Percentiles rank a stretch among this genome's conserved stretches.
Conservation (phyloP, 208 protist species). For the Borovskyia barvae region DNA sequence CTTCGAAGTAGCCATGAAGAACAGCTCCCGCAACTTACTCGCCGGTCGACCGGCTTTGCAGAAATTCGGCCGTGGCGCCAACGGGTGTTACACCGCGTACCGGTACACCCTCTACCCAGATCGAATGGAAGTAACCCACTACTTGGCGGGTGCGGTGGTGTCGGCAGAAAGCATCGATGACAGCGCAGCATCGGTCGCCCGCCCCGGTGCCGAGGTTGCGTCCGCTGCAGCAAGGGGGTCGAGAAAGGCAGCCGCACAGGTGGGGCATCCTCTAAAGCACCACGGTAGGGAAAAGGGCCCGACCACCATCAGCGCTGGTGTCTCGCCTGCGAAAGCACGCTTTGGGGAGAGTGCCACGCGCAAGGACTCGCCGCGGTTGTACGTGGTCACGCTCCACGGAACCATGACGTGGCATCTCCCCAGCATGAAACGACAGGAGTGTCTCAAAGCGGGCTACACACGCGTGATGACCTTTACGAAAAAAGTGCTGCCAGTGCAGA, state of each 20-base stretch:
- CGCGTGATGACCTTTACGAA: conserved; percentile 59
- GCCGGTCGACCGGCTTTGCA: conserved; percentile 62
- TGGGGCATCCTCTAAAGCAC: no score
- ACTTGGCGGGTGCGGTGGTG: conserved; percentile 54
- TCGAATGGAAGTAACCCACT: conserved; percentile 53
- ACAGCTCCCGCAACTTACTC: conserved; percentile 67
- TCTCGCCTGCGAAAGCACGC: neutral
- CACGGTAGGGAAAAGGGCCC: no score
- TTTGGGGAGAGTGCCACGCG: conserved; percentile 6
- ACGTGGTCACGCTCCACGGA: conserved; percentile 76
- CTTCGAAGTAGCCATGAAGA: conserved; percentile 79
- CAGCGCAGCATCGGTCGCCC: neutral
- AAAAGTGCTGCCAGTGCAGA: conserved; percentile 50
- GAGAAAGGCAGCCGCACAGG: no score
- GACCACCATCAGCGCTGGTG: no score
- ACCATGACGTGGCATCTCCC: conserved; percentile 78
- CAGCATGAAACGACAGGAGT: conserved; percentile 59
- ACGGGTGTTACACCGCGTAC: conserved; percentile 70
- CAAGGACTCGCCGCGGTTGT: conserved; percentile 13
- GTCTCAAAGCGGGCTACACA: conserved; percentile 52
- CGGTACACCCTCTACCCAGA: conserved; percentile 73
- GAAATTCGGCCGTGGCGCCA: conserved; percentile 51
- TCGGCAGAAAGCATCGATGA: conserved; percentile 23
- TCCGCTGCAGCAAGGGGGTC: neutral
- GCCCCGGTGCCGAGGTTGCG: neutral